Evolutionary conservation across 192 early-diverging fungal species (phyloP).

Genomic region (Lunasporangiospora selenospora): DNA sequence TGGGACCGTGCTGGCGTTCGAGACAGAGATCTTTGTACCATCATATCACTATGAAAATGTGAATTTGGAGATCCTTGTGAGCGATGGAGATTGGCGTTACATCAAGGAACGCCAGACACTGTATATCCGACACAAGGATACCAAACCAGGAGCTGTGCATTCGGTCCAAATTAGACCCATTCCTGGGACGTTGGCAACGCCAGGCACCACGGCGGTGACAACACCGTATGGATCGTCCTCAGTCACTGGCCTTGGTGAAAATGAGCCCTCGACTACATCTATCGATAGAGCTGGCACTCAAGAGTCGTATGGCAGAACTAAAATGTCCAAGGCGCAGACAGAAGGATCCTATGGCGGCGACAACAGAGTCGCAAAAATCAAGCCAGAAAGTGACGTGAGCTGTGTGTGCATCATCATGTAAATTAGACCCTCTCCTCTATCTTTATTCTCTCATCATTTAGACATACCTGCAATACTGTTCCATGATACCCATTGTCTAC

Average conservation of each 20-base stretch:
- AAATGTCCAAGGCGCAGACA: conserved; percentile 18
- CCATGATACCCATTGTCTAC: no score
- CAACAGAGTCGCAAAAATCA: neutral
- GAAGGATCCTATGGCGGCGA: conserved; percentile 26
- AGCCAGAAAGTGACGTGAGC: conserved; percentile 26
- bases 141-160: conserved; percentile 30
- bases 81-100: conserved; percentile 77
- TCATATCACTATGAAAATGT: conserved; percentile 69
- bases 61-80: conserved; percentile 60
- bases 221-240: neutral
- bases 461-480: no score
- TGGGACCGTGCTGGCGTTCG: conserved; percentile 25
- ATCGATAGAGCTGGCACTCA: neutral
- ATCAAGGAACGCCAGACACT: conserved; percentile 71
- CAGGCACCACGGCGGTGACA: neutral
- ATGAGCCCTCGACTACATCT: no score
- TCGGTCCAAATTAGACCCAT: conserved; percentile 31
- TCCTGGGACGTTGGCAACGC: neutral
- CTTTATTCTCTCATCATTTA: conserved; percentile 3
- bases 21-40: conserved; percentile 79
- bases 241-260: conserved; percentile 4
- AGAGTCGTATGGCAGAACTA: neutral
- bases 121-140: conserved; percentile 56
- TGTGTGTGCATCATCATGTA: conserved; percentile 43
- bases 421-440: neutral